Evolutionary conservation across 257 asterid genomes (phyloP).

Genomic region (Lycium barbarum): DNA sequence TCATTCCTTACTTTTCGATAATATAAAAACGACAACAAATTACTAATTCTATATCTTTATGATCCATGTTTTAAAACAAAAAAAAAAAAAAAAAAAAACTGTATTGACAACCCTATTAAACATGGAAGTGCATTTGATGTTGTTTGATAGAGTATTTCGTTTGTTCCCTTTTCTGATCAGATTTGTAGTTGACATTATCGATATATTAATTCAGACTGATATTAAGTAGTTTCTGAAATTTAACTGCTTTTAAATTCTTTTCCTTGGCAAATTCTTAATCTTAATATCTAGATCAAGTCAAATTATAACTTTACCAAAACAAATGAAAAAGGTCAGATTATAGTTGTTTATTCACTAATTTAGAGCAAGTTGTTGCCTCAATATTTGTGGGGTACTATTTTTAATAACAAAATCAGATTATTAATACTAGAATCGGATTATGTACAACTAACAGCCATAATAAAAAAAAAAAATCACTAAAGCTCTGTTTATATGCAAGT

Average conservation of each 20-base stretch:
- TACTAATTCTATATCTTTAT: background rate
- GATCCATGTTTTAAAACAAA: background rate
- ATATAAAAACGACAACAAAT: background rate
- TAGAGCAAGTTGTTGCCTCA: background rate
- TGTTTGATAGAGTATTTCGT: too few species aligned
- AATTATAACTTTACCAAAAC: background rate
- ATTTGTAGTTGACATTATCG: background rate
- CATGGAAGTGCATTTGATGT: too few species aligned
- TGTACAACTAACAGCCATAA: background rate
- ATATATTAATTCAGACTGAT: background rate
- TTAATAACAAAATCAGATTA: background rate
- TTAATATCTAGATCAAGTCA: background rate
- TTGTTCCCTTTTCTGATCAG: background rate
- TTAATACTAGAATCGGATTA: background rate
- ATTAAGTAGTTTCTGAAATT: background rate
- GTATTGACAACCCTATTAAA: too few species aligned
- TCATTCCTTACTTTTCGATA: background rate
- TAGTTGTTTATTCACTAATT: background rate
- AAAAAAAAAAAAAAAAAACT: too few species aligned
- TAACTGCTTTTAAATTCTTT: background rate
- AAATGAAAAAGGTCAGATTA: background rate
- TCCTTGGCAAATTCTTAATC: background rate
- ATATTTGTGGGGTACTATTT: background rate
- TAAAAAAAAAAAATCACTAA: background rate
- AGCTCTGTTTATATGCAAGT: background rate